Evolutionary conservation across 2,329 filamentous ascomycete species (phyloP).

Genomic region (Fusarium sp.): DNA sequence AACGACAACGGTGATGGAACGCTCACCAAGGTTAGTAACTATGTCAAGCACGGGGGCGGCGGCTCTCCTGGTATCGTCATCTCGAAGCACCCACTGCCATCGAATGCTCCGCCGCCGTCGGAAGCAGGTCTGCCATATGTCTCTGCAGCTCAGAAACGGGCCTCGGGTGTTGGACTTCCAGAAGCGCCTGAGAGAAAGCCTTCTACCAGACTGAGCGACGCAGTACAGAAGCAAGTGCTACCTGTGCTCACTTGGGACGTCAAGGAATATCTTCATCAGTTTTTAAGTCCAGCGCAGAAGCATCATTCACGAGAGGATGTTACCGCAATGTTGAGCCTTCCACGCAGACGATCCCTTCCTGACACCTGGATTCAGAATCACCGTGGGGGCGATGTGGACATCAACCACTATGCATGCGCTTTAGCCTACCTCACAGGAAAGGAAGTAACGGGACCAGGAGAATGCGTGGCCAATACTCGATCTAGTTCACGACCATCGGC

Average conservation of each 20-base stretch:
- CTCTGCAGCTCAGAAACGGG: slow-evolving; percentile 9
- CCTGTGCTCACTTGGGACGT: slow-evolving; percentile 2
- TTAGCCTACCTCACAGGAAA: slow-evolving; percentile 48
- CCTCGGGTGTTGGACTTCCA: not conserved
- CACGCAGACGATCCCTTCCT: slow-evolving; percentile 41
- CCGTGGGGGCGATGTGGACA: slow-evolving; percentile 25
- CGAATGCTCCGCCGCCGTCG: slow-evolving; percentile 31
- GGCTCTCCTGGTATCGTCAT: slow-evolving; percentile 44
- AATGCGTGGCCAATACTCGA: slow-evolving; percentile 27
- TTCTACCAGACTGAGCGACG: not conserved
- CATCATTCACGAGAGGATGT: slow-evolving; percentile 39
- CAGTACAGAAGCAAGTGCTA: not conserved
- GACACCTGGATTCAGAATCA: slow-evolving; percentile 41
- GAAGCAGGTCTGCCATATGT: slow-evolving; percentile 24
- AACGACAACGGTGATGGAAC: slow-evolving; percentile 57
- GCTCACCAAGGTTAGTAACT: slow-evolving; percentile 43
- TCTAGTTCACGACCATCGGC: slow-evolving; percentile 6
- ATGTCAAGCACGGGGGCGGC: slow-evolving; percentile 32
- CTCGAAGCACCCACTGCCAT: slow-evolving; percentile 38
- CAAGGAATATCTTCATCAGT: slow-evolving; percentile 36
- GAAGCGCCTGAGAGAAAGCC: not conserved
- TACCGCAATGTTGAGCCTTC: slow-evolving; percentile 32
- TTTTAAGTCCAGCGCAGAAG: slow-evolving; percentile 34
- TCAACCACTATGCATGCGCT: slow-evolving; percentile 42
- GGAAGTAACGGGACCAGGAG: slow-evolving; percentile 31